These are phyloP conservation scores for Pueraria montana DNA, from an alignment of 306 rosid species.

Conservation along the genomic window DNA sequence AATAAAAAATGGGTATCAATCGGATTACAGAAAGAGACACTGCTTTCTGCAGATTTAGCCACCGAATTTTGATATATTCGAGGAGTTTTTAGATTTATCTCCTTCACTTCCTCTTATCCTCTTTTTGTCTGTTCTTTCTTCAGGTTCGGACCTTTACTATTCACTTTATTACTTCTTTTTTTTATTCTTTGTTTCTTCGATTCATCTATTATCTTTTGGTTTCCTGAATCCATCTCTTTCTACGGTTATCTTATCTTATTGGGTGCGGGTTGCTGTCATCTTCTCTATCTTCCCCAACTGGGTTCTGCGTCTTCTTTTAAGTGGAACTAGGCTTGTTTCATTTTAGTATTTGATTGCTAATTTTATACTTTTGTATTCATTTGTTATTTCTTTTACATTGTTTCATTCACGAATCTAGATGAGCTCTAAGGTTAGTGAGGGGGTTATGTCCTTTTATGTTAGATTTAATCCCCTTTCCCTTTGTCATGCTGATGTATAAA, in stretches of 20 bases:
- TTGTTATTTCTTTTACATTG: background rate
- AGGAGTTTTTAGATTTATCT: constrained; percentile 56
- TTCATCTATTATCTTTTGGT: constrained; percentile 15
- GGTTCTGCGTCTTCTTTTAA: constrained; percentile 30
- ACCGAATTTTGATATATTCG: constrained; percentile 37
- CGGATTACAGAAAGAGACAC: constrained; percentile 20
- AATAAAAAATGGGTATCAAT: constrained; percentile 35
- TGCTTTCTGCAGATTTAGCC: constrained; percentile 43
- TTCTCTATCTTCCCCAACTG: constrained; percentile 31
- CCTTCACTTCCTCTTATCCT: constrained; percentile 47
- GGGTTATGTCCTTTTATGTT: constrained; percentile 34
- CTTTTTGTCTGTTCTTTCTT: constrained; percentile 36
- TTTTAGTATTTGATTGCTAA: constrained; percentile 32
- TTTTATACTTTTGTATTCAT: background rate
- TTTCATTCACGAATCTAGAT: constrained; percentile 34
- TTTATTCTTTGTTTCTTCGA: constrained; percentile 9
- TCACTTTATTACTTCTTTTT: constrained; percentile 24
- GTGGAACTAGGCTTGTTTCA: constrained; percentile 32
- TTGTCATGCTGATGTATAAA: constrained; percentile 36
- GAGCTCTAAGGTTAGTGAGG: constrained; percentile 15
- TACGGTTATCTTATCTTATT: constrained; percentile 39
- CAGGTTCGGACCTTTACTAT: constrained; percentile 39
- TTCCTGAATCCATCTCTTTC: constrained; percentile 16
- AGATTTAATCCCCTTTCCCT: constrained; percentile 27
- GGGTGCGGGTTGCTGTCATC: constrained; percentile 10